Conservation (phyloP, 2,329 filamentous ascomycete species). For the Phaeomoniella chlamydospora region DNA sequence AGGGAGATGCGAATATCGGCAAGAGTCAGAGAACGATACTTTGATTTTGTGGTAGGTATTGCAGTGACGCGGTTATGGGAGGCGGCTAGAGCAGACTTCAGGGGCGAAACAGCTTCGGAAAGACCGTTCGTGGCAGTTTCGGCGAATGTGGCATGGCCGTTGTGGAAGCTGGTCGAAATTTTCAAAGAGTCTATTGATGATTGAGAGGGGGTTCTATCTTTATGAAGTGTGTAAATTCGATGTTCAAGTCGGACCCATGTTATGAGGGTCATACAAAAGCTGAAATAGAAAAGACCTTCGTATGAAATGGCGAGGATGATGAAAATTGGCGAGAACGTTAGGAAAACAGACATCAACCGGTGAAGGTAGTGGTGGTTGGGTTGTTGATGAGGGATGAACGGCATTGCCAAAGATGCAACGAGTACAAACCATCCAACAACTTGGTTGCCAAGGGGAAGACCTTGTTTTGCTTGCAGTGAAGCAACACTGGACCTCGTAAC, state of each 20-base stretch:
- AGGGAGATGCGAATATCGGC: constrained; percentile 78
- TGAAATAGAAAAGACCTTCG: constrained; percentile 89
- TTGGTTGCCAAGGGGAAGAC: constrained; percentile 77
- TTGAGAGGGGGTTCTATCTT: constrained; percentile 8
- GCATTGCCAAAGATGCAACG: constrained; percentile 64
- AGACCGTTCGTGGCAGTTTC: constrained; percentile 11
- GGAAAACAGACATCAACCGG: constrained; percentile 73
- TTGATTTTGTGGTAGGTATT: constrained; percentile 16
- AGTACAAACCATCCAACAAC: constrained; percentile 71
- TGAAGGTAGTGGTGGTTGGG: constrained; percentile 84
- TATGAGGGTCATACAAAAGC: constrained; percentile 68
- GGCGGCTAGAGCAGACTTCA: constrained; percentile 13
- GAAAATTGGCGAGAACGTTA: constrained; percentile 85
- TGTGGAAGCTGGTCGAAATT: constrained; percentile 11
- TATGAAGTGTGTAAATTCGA: constrained; percentile 43
- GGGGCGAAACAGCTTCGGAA: constrained; percentile 13
- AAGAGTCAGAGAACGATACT: constrained; percentile 59
- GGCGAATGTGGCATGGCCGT: constrained; percentile 13
- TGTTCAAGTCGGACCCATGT: constrained; percentile 91
- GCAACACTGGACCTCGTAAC: constrained; percentile 77
- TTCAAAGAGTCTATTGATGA: constrained; percentile 1
- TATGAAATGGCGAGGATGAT: constrained; percentile 95
- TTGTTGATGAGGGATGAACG: constrained; percentile 65
- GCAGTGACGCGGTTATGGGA: constrained; percentile 15
- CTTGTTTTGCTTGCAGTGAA: constrained; percentile 71